phyloP scores from a whole-genome alignment of 2,329 filamentous ascomycete genomes.

The Aureobasidium sp. region DNA sequence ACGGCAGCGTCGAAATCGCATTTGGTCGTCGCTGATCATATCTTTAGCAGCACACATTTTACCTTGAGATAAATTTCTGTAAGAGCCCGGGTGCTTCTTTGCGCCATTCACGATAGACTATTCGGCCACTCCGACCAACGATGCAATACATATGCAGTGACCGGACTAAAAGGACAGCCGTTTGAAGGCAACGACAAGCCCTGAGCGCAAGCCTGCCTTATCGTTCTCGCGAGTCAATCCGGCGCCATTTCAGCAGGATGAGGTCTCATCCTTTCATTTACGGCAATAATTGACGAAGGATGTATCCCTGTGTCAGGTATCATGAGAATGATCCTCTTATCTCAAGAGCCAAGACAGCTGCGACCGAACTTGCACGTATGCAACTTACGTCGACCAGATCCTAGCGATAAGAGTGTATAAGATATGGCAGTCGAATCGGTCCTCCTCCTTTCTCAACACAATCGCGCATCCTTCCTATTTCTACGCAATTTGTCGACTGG shows the following conservation, averaged over 20 bases:
- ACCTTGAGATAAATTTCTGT: background rate
- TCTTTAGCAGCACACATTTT: background rate
- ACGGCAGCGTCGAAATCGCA: background rate
- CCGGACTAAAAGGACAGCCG: background rate
- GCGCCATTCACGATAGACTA: background rate
- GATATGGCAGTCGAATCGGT: background rate
- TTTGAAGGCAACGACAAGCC: background rate
- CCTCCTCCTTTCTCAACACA: background rate
- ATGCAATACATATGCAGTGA: background rate
- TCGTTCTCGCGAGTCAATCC: background rate
- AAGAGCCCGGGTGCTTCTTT: background rate
- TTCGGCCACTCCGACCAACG: background rate
- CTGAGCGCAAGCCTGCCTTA: background rate
- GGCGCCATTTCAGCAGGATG: background rate
- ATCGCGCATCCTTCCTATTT: background rate
- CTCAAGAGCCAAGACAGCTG: background rate
- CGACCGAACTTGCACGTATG: background rate
- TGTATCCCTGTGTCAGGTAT: background rate
- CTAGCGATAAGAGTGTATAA: background rate
- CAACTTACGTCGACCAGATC: background rate
- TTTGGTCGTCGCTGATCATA: background rate
- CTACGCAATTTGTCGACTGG: background rate
- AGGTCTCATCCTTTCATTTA: background rate
- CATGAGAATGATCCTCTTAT: background rate
- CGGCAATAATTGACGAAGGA: conserved; percentile 4